Percentiles rank a stretch among this genome's conserved stretches.
Evolutionary conservation across 129 eudicot species (phyloP).

Genomic region (Deinandra increscens): DNA sequence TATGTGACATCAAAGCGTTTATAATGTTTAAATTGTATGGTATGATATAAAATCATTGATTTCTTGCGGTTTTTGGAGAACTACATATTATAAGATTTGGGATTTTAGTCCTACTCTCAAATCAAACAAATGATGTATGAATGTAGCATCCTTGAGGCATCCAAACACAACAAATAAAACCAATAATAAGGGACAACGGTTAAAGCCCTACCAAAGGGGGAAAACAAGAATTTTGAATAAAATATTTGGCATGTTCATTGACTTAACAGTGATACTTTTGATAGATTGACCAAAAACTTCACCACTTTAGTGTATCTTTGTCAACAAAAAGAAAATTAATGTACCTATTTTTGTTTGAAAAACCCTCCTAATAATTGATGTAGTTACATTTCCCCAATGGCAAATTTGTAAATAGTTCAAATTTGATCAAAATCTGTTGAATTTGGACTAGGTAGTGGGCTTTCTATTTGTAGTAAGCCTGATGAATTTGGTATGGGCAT

Average conservation of each 20-base stretch:
- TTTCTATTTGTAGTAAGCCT: neutral
- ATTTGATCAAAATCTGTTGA: neutral
- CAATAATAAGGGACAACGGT: conserved; percentile 10
- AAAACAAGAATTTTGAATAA: neutral
- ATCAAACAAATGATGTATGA: conserved; percentile 11
- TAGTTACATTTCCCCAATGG: neutral
- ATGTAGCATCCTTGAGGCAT: neutral
- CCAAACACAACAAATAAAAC: conserved; percentile 5
- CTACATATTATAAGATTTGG: neutral
- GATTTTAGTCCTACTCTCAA: neutral
- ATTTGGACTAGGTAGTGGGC: neutral
- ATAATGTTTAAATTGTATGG: too few species aligned
- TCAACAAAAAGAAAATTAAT: neutral
- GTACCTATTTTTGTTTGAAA: neutral
- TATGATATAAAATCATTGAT: neutral
- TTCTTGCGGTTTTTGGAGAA: neutral
- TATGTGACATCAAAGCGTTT: too few species aligned
- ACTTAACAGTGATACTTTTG: neutral
- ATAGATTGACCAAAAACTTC: neutral
- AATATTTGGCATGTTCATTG: neutral
- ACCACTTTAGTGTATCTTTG: too few species aligned
- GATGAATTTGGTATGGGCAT: neutral
- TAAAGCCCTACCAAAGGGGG: neutral
- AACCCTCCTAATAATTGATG: neutral
- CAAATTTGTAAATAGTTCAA: neutral